phyloP scores from a whole-genome alignment of 371 early-diverging fungal species.

The Parasitella parasitica region DNA sequence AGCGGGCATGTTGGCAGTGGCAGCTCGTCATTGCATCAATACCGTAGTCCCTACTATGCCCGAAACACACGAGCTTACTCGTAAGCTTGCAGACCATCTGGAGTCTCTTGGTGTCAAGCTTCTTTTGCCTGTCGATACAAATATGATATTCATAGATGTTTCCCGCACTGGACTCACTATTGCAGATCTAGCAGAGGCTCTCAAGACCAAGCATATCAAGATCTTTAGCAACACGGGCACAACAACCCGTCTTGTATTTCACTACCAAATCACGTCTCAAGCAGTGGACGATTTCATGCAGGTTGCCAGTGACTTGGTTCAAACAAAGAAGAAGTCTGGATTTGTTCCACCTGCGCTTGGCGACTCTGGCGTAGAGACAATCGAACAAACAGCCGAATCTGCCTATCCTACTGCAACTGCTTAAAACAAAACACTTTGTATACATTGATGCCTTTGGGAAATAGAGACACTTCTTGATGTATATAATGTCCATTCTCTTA shows the following conservation, averaged over 20 bases:
- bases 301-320: slow-evolving; percentile 19
- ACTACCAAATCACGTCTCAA: slow-evolving; percentile 67
- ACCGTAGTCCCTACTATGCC: slow-evolving; percentile 64
- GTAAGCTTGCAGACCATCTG: slow-evolving; percentile 59
- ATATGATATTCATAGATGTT: slow-evolving; percentile 81
- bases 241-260: slow-evolving; percentile 69
- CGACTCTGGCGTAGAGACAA: slow-evolving; percentile 1
- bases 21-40: slow-evolving; percentile 69
- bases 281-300: slow-evolving; percentile 56
- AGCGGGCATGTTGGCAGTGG: slow-evolving; percentile 77
- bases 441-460: slow-evolving; percentile 1
- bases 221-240: slow-evolving; percentile 50
- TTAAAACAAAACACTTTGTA: background rate
- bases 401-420: slow-evolving; percentile 21
- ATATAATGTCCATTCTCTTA: background rate
- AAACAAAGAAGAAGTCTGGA: slow-evolving; percentile 21
- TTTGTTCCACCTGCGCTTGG: slow-evolving; percentile 10
- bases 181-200: slow-evolving; percentile 46
- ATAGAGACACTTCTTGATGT: background rate
- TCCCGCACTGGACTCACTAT: slow-evolving; percentile 46
- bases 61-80: slow-evolving; percentile 68
- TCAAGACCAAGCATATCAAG: slow-evolving; percentile 52
- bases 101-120: slow-evolving; percentile 57
- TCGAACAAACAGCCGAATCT: slow-evolving; percentile 16
- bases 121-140: slow-evolving; percentile 76